A percentile compares a stretch with the other conserved stretches of the same genome.
These are phyloP conservation scores for Musa troglodytarum DNA, from an alignment of 176 grass and related monocot genomes.

Conservation along the genomic window DNA sequence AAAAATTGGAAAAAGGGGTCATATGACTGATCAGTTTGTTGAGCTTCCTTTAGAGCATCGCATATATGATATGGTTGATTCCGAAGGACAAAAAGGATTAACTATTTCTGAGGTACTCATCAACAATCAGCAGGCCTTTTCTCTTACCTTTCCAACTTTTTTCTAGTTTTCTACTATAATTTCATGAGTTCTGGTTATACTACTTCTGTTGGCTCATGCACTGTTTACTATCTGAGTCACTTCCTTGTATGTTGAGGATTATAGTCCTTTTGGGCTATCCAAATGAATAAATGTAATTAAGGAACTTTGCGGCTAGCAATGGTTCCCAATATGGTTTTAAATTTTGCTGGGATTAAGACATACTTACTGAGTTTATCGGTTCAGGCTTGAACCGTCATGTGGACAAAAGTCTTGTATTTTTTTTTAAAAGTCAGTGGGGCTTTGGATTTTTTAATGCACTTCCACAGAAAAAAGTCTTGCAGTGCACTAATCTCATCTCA, in stretches of 20 bases:
- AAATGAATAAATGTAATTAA: no score
- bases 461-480: no score
- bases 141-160: background rate
- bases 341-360: no score
- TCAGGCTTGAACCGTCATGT: no score
- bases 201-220: background rate
- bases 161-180: background rate
- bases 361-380: no score
- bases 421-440: no score
- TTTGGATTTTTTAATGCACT: no score
- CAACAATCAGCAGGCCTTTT: background rate
- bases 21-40: constrained; percentile 75
- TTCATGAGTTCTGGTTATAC: background rate
- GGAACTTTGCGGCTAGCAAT: no score
- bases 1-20: constrained; percentile 54
- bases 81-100: constrained; percentile 74
- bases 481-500: no score
- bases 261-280: background rate
- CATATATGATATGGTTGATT: constrained; percentile 93
- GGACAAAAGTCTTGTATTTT: no score
- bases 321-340: no score
- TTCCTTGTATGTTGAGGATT: background rate
- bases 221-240: no score
- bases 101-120: constrained; percentile 76
- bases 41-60: constrained; percentile 80